Base-by-base conservation (phyloP, 768 basidiomycete species). In the Lactarius quietus region DNA sequence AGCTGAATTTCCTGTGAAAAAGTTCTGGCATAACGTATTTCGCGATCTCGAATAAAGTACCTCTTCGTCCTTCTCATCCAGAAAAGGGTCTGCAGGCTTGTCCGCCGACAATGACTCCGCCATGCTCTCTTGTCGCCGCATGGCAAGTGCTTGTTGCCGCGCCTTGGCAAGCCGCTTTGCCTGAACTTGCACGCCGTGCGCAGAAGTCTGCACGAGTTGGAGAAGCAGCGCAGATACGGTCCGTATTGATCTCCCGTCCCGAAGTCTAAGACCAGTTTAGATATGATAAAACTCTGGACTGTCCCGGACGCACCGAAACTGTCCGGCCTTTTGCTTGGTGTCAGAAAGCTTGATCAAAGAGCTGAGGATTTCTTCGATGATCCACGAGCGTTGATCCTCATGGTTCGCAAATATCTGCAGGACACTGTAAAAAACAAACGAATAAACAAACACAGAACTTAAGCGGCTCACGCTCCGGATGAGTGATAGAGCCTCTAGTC, bases 191-290 rank as follows among this genome's bases (percentile, higher is more conserved):
- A 96, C 86, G 68, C 93, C 92, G 68, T 93, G 89, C 0, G 93
- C 88, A 5, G 93, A 95, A 0, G 94, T 96, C 73, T 99, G 97
- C 1, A 98, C 89, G n/a, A 99, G 87, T 70, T 98, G 95, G 23
- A 99, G 80, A 12, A 99, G 81, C 7, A 99, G 80, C 0, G 96
- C 96, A 3, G 94, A 95, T 15, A 95, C 90, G 2, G 94, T 97
- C 57, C 95, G 87, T 60, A 99, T 98, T 0, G 94, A 89, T 9
- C 86, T 85, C 0, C 95, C 95, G 72, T 96, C 92, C 12, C 93
- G 86, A 23, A 98, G 79, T 35, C 96, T 98, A 70, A n/a, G 57
- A 8, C 29, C 9, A 29, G 4, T 33, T 51, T 41, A 20, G 31
- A 59, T 45, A 29, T 61, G 29, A 31, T 61, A 65, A 48, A 71